Evolutionary conservation across 495 filamentous ascomycete species (phyloP), one percentile per base, ranked within the genome.

Genomic region (Talaromyces nanjingensis): DNA sequence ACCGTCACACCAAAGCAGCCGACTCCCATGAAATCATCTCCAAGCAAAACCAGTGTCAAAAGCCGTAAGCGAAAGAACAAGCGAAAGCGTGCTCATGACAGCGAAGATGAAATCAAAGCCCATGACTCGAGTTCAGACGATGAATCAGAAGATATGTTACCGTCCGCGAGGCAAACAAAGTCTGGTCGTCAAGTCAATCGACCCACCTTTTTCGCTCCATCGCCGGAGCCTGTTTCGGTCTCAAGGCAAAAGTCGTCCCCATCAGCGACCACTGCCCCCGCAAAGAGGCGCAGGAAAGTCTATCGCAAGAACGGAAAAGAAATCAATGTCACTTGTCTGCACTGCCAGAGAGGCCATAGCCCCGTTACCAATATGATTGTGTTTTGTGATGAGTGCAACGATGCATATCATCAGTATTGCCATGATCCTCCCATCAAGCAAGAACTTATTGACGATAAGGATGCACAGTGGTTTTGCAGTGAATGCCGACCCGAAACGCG

Each of bases 311-410:
- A 62, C 29, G 72, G 60, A 64, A 83, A 77, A 63, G 76, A 71
- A 64, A 67, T 67, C 25, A 77, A 71, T 47, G 72, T 80, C 63
- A 71, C 88, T 14, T 98, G 94, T 74, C 88, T 86, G 63, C 81
- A 86, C 67, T 98, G 94, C 75, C 83, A 87, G 57, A 81, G 94
- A 47, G 86, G 90, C 8, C 84, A 91, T 59, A 90, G 87, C 62
- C 89, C 92, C 0, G 71, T 79, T 18, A 85, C 72, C 64, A 98
- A 98, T 73, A 83, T 86, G 77, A 97, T 98, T 63, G 94, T 98
- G 7, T 94, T 96, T 72, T 98, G 94, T 76, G 92, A 97, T 73
- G 88, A 86, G 12, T 98, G 94, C 78, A 92, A 94, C 70, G 81
- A 80, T 11, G 84, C 88, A 16, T 98, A 92, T 85, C 94, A 98